These are phyloP conservation scores for Neotropicomus parvogracilis DNA, from an alignment of 1,284 basidiomycete genomes.

Conservation along the genomic window DNA sequence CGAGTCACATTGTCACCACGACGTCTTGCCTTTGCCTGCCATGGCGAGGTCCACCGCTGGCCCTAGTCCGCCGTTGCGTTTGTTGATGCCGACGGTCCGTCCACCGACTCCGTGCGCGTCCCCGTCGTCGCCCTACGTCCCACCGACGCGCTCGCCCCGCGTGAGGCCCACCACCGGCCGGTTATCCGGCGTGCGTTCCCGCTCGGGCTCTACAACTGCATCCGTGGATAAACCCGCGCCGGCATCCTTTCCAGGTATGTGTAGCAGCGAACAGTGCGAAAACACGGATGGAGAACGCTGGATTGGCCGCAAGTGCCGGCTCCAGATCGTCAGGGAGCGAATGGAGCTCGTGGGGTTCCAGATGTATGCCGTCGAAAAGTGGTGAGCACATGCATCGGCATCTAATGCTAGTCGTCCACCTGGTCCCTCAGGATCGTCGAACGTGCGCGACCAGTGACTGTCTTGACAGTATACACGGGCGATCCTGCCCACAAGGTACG, in stretches of 20 bases:
- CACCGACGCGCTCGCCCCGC: slow-evolving; percentile 28
- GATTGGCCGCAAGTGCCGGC: slow-evolving; percentile 37
- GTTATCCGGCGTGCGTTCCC: slow-evolving; percentile 32
- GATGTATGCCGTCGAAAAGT: slow-evolving; percentile 80
- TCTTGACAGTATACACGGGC: slow-evolving; percentile 71
- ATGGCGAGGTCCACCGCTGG: slow-evolving; percentile 21
- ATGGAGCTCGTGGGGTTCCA: slow-evolving; percentile 59
- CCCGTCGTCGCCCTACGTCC: slow-evolving; percentile 7
- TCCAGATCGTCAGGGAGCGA: slow-evolving; percentile 46
- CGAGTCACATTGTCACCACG: slow-evolving; percentile 20
- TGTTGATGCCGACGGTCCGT: slow-evolving; percentile 34
- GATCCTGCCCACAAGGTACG: slow-evolving; percentile 60
- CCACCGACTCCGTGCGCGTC: slow-evolving; percentile 11
- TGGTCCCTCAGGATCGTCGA: slow-evolving; percentile 56
- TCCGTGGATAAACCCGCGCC: slow-evolving; percentile 19
- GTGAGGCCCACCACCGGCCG: slow-evolving; percentile 19
- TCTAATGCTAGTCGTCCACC: slow-evolving; percentile 6
- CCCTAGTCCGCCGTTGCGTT: slow-evolving; percentile 12
- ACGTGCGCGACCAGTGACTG: slow-evolving; percentile 53
- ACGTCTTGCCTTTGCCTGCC: slow-evolving; percentile 3
- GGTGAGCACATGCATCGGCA: slow-evolving; percentile 40
- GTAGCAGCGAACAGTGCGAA: slow-evolving; percentile 15
- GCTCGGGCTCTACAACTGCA: slow-evolving; percentile 30
- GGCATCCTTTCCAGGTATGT: slow-evolving; percentile 3
- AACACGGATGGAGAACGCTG: slow-evolving; percentile 34